Base-by-base conservation (phyloP, 208 protist genomes). In the Trypanosoma platydactyli region DNA sequence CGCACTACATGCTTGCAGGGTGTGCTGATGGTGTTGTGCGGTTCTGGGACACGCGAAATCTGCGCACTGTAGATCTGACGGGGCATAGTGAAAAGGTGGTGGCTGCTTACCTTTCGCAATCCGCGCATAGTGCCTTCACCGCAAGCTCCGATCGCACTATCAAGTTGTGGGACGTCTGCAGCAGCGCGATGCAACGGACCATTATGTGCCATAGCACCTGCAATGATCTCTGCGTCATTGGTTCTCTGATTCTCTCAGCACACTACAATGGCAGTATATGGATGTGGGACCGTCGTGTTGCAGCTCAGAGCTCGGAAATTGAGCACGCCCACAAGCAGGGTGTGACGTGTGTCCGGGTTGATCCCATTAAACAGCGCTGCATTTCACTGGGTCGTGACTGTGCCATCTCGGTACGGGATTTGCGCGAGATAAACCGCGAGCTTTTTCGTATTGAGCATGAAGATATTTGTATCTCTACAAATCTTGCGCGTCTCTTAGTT, bases 71-170 rank as follows among this genome's bases (percentile, higher is more conserved):
- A 29, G 82, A 91, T 40, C 77, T 91, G 46, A 74, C 80, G 5
- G 85, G 85, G 16, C 85, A 91, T 68, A 80, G 67, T 22, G 81
- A 88, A 42, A 88, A 88, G 56, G 68, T 91, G 5, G 82, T 88
- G 12, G 67, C 85, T 9, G 85, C 77, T 18, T 86, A 76, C 44
- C 73, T 91, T 18, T 86, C 85, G 41, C 55, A 68, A 50, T 80
- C 80, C 11, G 80, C 65, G n/a, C 72, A 80, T 24, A 73, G 71
- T 71, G 85, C 79, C 51, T 79, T 86, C 68, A 89, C 79, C 29
- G 85, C 81, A 40, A 86, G 79, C 70, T 81, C 81, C 4, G 85
- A 91, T 67, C 74, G 77, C 63, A 88, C 85, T 5, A 80, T 91
- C 30, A 83, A 84, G 60, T 53, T 91, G n/a, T 91, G 85, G 83